Evolutionary conservation across 1,284 basidiomycete species (phyloP), one percentile per base, ranked within the genome.

Genomic region (Cutaneotrichosporon daszewskae): DNA sequence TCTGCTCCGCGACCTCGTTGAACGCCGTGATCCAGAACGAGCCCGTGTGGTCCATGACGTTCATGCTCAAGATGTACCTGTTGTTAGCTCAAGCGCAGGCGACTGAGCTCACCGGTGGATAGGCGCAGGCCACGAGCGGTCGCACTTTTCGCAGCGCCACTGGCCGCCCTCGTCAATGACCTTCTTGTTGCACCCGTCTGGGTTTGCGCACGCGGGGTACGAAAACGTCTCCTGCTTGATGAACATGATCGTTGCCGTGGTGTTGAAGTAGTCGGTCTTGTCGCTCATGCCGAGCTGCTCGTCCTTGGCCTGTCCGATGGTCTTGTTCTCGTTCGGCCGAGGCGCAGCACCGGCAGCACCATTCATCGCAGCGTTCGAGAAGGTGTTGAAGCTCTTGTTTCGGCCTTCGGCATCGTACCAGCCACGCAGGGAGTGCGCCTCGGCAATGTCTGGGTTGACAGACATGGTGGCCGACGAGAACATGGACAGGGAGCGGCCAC

Each of bases 91-190:
- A 10, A 14, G 26, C 25, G 19, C 18, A 36, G 16, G 22, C 27
- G n/a, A 32, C 14, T 20, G 11, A 45, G 5, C 80, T 52, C 55
- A 89, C 86, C 94, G 78, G 68, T 92, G 80, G 57, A 89, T 80
- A 4, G 94, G 94, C 26, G 76, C 75, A 7, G 76, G 75, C 65
- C 79, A 87, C 43, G 72, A 79, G 59, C 79, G 79, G 48, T 89
- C 81, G 68, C 95, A 99, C 71, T 94, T 97, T 62, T 98, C 94
- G 69, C 95, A 99, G 36, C 80, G 75, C 91, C 91, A 98, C 18
- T 75, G 77, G 35, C 77, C 78, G 24, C 77, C 77, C 27, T 79
- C 74, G 47, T 86, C 78, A 1, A 79, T 73, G 3, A 97, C 86
- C 72, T 98, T 99, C 76, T 97, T 98, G 73, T 81, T 88, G 72